A percentile compares a stretch with the other conserved stretches of the same genome.
Evolutionary conservation across 768 basidiomycete species (phyloP).

Genomic region (Dioszegia aurantiaca): DNA sequence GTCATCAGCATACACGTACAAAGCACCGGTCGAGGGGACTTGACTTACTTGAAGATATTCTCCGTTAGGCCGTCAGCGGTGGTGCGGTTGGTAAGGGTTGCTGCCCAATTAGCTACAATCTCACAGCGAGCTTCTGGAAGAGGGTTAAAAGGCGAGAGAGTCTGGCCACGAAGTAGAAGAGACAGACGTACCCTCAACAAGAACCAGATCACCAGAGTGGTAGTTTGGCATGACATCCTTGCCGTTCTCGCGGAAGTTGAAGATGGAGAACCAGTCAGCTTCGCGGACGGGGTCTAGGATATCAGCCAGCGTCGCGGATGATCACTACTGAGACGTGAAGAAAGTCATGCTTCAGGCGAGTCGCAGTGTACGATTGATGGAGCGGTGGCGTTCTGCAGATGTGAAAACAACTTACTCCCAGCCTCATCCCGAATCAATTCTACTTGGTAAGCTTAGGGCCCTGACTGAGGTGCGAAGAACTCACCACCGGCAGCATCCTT

Average conservation of each 20-base stretch:
- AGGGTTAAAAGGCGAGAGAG: neutral
- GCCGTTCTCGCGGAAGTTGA: conserved; percentile 19
- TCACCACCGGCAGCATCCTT: conserved; percentile 21
- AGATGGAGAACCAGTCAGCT: conserved; percentile 26
- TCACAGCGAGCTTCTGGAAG: no score
- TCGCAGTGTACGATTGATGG: no score
- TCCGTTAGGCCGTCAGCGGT: conserved; percentile 2
- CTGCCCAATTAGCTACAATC: neutral
- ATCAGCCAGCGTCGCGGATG: no score
- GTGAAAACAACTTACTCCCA: conserved; percentile 18
- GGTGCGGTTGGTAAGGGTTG: neutral
- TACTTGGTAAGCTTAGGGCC: conserved; percentile 8
- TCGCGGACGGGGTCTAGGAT: conserved; percentile 17
- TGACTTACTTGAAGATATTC: conserved; percentile 3
- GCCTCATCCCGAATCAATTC: conserved; percentile 13
- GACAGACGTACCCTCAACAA: conserved; percentile 22
- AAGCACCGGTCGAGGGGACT: no score
- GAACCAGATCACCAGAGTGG: conserved; percentile 14
- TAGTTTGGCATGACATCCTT: conserved; percentile 12
- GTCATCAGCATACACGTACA: neutral
- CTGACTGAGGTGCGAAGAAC: no score
- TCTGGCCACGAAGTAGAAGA: neutral
- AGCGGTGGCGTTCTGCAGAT: no score
- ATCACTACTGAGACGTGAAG: no score
- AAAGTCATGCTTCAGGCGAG: no score